Conservation (phyloP, 2,329 filamentous ascomycete species). For the Helotiales sp. region DNA sequence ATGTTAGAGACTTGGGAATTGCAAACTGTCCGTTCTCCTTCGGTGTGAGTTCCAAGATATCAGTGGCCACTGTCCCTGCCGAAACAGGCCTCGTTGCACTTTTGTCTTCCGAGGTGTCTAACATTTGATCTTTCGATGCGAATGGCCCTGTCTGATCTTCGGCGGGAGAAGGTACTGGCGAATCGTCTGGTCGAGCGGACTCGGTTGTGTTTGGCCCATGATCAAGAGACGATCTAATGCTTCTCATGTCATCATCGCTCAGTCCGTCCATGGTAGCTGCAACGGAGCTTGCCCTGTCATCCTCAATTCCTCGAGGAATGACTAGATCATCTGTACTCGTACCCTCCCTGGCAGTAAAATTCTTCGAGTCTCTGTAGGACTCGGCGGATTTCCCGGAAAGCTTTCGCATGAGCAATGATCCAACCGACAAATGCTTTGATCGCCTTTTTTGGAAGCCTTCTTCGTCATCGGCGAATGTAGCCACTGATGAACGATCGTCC, state of each 20-base stretch:
- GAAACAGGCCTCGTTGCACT: conserved; percentile 8
- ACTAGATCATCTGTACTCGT: conserved; percentile 52
- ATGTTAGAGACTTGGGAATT: conserved; percentile 25
- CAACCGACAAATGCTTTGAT: conserved; percentile 55
- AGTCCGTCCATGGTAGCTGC: conserved; percentile 62
- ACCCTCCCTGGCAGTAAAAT: conserved; percentile 35
- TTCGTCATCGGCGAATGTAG: conserved; percentile 69
- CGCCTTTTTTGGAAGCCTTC: conserved; percentile 58
- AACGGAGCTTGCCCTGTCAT: conserved; percentile 56
- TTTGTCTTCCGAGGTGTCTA: not conserved
- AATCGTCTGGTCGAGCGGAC: conserved; percentile 17
- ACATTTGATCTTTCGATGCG: not conserved
- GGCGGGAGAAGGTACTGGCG: not conserved
- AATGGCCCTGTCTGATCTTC: not conserved
- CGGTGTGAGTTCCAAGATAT: conserved; percentile 10
- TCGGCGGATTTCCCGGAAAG: conserved; percentile 33
- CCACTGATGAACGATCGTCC: conserved; percentile 67
- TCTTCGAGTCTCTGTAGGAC: conserved; percentile 37
- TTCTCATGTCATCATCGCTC: conserved; percentile 45
- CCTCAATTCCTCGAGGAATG: conserved; percentile 40
- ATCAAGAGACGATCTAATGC: conserved; percentile 35
- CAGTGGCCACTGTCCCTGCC: conserved; percentile 8
- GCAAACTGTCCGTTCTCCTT: not conserved
- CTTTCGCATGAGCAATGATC: conserved; percentile 47
- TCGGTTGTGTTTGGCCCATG: conserved; percentile 25